Percentiles rank a stretch among this genome's conserved stretches.
These are phyloP conservation scores for Saturnispora sekii DNA, from an alignment of 805 yeast species.

Conservation along the genomic window DNA sequence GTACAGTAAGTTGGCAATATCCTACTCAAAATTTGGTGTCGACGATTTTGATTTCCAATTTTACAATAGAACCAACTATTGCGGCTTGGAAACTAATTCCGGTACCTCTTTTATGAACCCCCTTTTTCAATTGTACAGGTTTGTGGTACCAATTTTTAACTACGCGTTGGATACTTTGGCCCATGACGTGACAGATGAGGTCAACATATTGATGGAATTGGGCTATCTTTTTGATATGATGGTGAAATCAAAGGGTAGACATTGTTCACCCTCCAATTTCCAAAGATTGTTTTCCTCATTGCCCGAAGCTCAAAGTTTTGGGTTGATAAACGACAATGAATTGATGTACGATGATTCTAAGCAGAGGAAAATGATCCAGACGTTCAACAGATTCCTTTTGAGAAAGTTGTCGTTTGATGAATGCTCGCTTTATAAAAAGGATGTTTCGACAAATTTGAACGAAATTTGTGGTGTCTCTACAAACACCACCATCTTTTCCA, in stretches of 20 bases:
- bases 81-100: conserved; percentile 86
- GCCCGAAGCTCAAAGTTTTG: conserved; percentile 42
- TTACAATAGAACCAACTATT: conserved; percentile 61
- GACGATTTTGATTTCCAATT: conserved; percentile 87
- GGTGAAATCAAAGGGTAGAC: conserved; percentile 65
- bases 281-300: conserved; percentile 40
- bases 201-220: conserved; percentile 62
- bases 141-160: conserved; percentile 65
- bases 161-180: conserved; percentile 48
- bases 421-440: conserved; percentile 20
- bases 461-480: conserved; percentile 34
- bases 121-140: conserved; percentile 68
- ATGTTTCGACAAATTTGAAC: conserved; percentile 16
- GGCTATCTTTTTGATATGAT: conserved; percentile 92
- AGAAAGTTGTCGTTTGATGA: conserved; percentile 45
- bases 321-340: conserved; percentile 43
- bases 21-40: conserved; percentile 84
- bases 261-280: conserved; percentile 77
- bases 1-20: conserved; percentile 62
- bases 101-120: conserved; percentile 74
- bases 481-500: conserved; percentile 33
- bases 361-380: conserved; percentile 37
- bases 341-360: conserved; percentile 34
- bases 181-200: conserved; percentile 36
- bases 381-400: conserved; percentile 52